These are phyloP conservation scores for Vigna reflexopilosa DNA, from an alignment of 306 rosid genomes.

Conservation along the genomic window DNA sequence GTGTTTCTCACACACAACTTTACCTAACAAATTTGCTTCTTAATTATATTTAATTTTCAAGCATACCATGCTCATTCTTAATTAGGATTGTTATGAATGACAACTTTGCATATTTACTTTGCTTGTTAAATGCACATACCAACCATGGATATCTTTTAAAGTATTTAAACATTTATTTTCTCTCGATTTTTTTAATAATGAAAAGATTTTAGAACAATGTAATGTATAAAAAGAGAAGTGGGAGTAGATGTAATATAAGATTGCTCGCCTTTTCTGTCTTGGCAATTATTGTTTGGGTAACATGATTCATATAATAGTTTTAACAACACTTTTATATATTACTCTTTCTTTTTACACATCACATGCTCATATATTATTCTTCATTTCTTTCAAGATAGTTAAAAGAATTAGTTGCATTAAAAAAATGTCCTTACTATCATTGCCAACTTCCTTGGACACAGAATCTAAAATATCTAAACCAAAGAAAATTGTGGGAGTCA, in stretches of 20 bases:
- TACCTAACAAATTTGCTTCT: background rate
- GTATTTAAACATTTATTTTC: background rate
- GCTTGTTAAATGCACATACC: conserved; percentile 11
- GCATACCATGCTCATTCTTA: conserved; percentile 3
- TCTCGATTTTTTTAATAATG: background rate
- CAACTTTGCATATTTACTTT: background rate
- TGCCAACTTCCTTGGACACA: too few relatives aligned
- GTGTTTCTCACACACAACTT: background rate
- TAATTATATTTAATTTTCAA: background rate
- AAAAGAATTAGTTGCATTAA: background rate
- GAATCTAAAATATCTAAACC: too few relatives aligned
- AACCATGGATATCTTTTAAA: background rate
- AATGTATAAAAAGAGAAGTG: background rate
- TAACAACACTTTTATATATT: background rate
- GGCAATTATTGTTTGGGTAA: background rate
- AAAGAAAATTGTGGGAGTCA: too few relatives aligned
- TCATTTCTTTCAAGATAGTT: background rate
- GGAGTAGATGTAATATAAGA: background rate
- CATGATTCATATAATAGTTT: conserved; percentile 2
- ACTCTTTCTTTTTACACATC: background rate
- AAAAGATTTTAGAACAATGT: background rate
- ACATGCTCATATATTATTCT: background rate
- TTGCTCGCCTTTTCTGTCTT: background rate
- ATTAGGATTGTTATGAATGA: conserved; percentile 4
- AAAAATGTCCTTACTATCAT: too few relatives aligned